A percentile compares a stretch with the other conserved stretches of the same genome.
Evolutionary conservation across 257 asterid species (phyloP).

Genomic region (Apocynum venetum): DNA sequence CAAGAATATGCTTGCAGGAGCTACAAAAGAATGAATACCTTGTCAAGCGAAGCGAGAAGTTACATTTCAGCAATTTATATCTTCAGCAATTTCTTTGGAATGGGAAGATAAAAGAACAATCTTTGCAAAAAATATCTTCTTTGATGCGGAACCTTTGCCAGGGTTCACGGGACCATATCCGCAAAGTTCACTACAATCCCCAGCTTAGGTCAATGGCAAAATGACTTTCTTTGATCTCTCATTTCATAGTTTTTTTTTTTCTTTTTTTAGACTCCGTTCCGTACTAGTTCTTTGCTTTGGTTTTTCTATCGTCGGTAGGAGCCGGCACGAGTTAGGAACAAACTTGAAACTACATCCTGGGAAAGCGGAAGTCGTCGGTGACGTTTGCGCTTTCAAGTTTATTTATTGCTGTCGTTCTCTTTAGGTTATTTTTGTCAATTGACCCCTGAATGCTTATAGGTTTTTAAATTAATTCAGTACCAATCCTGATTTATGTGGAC

Average conservation of each 20-base stretch:
- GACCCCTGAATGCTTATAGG: too few relatives aligned
- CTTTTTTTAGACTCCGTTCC: not conserved
- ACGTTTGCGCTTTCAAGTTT: not conserved
- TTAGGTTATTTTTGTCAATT: too few relatives aligned
- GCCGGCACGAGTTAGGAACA: not conserved
- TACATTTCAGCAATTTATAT: not conserved
- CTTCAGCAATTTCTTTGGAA: not conserved
- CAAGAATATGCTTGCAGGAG: not conserved
- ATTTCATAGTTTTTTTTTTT: not conserved
- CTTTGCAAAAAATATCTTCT: not conserved
- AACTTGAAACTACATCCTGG: not conserved
- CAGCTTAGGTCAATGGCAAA: not conserved
- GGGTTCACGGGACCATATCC: not conserved
- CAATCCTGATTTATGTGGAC: too few relatives aligned
- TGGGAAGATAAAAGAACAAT: not conserved
- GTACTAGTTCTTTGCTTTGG: too few relatives aligned
- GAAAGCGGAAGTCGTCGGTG: not conserved
- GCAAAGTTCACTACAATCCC: not conserved
- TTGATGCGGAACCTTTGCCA: not conserved
- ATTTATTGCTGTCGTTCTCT: not conserved
- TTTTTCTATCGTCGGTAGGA: not conserved
- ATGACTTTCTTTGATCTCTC: not conserved
- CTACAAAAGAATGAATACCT: constrained; percentile 2
- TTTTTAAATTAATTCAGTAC: too few relatives aligned
- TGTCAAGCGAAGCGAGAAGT: not conserved